Percentiles rank a stretch among this genome's conserved stretches.
phyloP scores from a whole-genome alignment of 2,329 filamentous ascomycete genomes.

The Alternaria brassicicola region DNA sequence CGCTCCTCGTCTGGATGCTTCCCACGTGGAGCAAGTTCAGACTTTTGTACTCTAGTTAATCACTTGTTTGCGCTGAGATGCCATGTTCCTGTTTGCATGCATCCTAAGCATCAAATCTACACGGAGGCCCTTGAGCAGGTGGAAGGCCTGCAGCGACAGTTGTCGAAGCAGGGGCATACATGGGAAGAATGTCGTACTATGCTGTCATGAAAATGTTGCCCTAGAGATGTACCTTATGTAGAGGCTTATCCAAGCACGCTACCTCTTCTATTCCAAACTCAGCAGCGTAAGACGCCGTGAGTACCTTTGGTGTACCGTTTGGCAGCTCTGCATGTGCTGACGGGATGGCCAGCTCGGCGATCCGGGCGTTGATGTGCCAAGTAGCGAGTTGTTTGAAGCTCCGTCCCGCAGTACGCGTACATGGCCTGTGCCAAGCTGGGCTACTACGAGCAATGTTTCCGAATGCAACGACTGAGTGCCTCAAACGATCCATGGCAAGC shows the following conservation, averaged over 20 bases:
- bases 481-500: neutral
- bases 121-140: no score
- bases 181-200: no score
- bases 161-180: no score
- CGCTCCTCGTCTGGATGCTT: constrained; percentile 22
- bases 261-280: neutral
- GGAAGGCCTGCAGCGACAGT: no score
- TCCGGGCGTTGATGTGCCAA: constrained; percentile 2
- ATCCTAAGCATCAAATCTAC: constrained; percentile 26
- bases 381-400: constrained; percentile 11
- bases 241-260: neutral
- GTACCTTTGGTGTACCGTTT: neutral
- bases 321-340: neutral
- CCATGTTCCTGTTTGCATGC: neutral
- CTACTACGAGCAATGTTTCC: neutral
- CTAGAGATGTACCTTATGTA: no score
- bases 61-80: constrained; percentile 1
- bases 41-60: constrained; percentile 40
- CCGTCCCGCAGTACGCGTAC: neutral
- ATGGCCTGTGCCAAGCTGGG: constrained; percentile 3
- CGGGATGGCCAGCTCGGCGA: neutral
- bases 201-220: no score
- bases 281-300: neutral
- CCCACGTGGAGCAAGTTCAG: constrained; percentile 24
- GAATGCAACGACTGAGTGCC: neutral